Percentiles rank a stretch among this genome's conserved stretches.
Evolutionary conservation across 2,329 filamentous ascomycete species (phyloP).

Genomic region (Aureobasidium zeae): DNA sequence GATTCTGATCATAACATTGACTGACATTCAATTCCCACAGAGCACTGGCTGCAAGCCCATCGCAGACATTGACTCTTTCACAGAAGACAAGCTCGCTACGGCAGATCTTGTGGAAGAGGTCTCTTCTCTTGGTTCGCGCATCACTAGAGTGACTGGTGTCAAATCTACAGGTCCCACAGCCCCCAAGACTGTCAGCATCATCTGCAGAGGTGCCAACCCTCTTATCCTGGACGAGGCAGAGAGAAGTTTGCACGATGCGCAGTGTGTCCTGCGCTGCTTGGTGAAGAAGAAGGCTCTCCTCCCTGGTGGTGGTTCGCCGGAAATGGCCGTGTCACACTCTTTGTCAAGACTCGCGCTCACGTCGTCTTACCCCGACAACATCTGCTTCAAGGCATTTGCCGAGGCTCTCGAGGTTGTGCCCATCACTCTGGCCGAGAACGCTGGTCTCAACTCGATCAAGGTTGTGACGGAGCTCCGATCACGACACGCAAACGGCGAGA

Average conservation of each 20-base stretch:
- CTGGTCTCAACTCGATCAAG: constrained; percentile 95
- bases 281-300: constrained; percentile 99
- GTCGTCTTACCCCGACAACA: constrained; percentile 83
- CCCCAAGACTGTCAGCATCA: constrained; percentile 81
- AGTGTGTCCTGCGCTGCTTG: constrained; percentile 92
- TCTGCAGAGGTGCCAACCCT: constrained; percentile 86
- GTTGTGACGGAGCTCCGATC: constrained; percentile 94
- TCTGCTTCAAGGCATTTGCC: constrained; percentile 98
- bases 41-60: constrained; percentile 98
- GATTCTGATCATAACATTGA: no score
- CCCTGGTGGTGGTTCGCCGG: constrained; percentile 88
- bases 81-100: constrained; percentile 91
- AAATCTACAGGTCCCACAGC: constrained; percentile 52
- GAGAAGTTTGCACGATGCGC: constrained; percentile 90
- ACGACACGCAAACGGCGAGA: constrained; percentile 88
- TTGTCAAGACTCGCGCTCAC: constrained; percentile 73
- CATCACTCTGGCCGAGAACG: constrained; percentile 93
- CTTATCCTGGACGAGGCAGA: constrained; percentile 96
- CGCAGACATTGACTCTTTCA: constrained; percentile 96
- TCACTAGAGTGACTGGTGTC: constrained; percentile 91
- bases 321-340: constrained; percentile 89
- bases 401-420: constrained; percentile 96
- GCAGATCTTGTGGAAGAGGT: constrained; percentile 93
- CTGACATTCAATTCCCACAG: constrained; percentile 26
- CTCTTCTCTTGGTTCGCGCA: constrained; percentile 74